phyloP scores from a whole-genome alignment of 1,284 basidiomycete species.

The Gomphus bonarii region DNA sequence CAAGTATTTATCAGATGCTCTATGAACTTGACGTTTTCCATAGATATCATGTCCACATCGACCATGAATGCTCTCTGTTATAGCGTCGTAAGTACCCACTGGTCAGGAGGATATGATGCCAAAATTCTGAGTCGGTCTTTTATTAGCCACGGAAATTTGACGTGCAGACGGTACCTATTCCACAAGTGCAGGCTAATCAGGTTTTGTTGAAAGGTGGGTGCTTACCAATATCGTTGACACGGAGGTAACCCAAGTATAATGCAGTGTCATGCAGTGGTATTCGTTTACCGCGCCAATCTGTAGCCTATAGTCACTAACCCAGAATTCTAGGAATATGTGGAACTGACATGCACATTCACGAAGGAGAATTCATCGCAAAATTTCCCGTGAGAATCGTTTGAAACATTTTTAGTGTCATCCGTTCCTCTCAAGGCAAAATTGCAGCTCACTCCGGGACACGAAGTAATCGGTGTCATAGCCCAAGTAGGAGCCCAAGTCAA shows the following conservation, averaged over 20 bases:
- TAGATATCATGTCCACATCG: neutral
- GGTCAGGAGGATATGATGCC: neutral
- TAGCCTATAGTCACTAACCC: neutral
- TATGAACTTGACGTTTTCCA: neutral
- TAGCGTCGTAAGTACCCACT: neutral
- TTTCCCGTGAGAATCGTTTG: conserved; percentile 31
- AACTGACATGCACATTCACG: conserved; percentile 49
- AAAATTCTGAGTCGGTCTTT: neutral
- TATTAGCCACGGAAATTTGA: neutral
- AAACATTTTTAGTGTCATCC: neutral
- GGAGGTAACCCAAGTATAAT: neutral
- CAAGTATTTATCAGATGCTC: neutral
- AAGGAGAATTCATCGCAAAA: conserved; percentile 49
- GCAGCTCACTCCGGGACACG: conserved; percentile 48
- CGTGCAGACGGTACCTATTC: neutral
- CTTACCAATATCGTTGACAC: neutral
- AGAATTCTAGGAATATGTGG: conserved; percentile 34
- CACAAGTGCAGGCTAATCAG: neutral
- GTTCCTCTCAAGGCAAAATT: neutral
- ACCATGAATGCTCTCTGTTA: neutral
- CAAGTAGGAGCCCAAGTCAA: conserved; percentile 44
- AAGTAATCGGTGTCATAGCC: conserved; percentile 43
- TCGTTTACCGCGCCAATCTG: neutral
- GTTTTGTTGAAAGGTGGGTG: neutral
- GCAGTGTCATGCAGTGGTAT: neutral